Base-by-base conservation (phyloP, 805 yeast genomes). In the Schwanniomyces pseudopolymorphus region DNA sequence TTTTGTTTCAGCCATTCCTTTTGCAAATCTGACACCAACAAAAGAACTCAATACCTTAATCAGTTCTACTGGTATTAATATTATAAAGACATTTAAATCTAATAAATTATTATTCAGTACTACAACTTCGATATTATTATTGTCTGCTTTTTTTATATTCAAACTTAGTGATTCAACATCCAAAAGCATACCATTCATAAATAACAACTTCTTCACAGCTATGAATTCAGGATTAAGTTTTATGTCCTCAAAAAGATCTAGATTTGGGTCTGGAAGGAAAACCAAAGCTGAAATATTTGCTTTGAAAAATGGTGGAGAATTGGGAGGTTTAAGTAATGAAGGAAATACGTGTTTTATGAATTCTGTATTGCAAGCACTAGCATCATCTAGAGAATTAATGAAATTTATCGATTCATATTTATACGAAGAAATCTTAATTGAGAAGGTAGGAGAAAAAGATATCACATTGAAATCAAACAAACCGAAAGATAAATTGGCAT, bases 341-440 rank as follows among this genome's bases (percentile, higher is more conserved):
- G 97, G 97, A 11, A 91, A 91, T 61, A 89, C 97, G 0, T 91
- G 97, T 64, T 91, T 91, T 58, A 89, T 90, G 95, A 91, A 91
- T 67, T 82, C 90, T 20, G 97, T 91, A 1, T 64, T 91, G 22
- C 97, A 91, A 63, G 79, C 87, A 14, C 67, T 90, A 46, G 90
- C 96, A 0, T 84, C 92, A 0, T 84, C 94, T 0, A 74, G 77
- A 21, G 79, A 83, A 28, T 68, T 89, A 31, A 54, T 74, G 16
- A 70, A 72, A 17, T 87, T 85, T 56, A 70, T 87, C 39, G 78
- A 80, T 35, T 66, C 70, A 7, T 67, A 67, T 45, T 43, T 66
- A 4, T 61, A 60, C 43, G 49, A 57, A 5, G 62, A 62, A 11
- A 45, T 57, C 4, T 75, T 68, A 42, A 62, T 74, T 25, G 51